Evolutionary conservation across 192 early-diverging fungal species (phyloP).

Genomic region (Coemansia sp.): DNA sequence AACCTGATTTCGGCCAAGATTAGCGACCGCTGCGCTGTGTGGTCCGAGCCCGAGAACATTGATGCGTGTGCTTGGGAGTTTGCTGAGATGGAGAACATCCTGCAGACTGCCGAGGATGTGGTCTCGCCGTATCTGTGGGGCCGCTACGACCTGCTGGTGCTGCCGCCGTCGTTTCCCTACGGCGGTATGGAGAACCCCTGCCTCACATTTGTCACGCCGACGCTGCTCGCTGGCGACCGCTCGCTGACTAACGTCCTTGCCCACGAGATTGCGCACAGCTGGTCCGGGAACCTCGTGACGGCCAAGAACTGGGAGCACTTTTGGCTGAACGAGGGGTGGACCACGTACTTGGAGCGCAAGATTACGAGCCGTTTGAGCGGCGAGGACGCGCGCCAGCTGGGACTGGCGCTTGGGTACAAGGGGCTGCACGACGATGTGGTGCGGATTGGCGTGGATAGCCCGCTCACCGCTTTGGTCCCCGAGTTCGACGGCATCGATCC

Average conservation of each 20-base stretch:
- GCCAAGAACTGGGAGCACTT: slow-evolving; percentile 78
- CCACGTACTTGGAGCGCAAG: slow-evolving; percentile 90
- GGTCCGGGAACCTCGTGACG: slow-evolving; percentile 87
- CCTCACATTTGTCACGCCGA: slow-evolving; percentile 97
- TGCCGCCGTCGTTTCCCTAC: slow-evolving; percentile 87
- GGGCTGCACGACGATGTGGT: slow-evolving; percentile 68
- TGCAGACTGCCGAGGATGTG: slow-evolving; percentile 65
- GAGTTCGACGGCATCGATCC: slow-evolving; percentile 76
- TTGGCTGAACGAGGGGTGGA: slow-evolving; percentile 98
- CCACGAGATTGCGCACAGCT: slow-evolving; percentile 92
- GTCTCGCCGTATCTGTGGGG: slow-evolving; percentile 96
- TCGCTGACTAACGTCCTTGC: slow-evolving; percentile 92
- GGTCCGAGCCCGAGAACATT: slow-evolving; percentile 80
- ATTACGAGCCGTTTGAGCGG: slow-evolving; percentile 80
- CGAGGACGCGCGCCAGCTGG: slow-evolving; percentile 74
- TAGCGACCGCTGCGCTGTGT: slow-evolving; percentile 90
- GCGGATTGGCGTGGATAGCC: slow-evolving; percentile 65
- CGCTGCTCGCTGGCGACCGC: slow-evolving; percentile 91
- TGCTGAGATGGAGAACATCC: slow-evolving; percentile 66
- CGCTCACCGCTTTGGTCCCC: slow-evolving; percentile 70
- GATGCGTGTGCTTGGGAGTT: slow-evolving; percentile 95
- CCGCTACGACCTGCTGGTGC: slow-evolving; percentile 88
- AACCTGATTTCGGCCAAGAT: too few relatives aligned
- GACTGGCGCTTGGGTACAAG: slow-evolving; percentile 83
- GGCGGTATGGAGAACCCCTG: slow-evolving; percentile 98